A percentile compares a stretch with the other conserved stretches of the same genome.
These are phyloP conservation scores for Phytopythium helicoides DNA, from an alignment of 352 stramenopile species.

Conservation along the genomic window DNA sequence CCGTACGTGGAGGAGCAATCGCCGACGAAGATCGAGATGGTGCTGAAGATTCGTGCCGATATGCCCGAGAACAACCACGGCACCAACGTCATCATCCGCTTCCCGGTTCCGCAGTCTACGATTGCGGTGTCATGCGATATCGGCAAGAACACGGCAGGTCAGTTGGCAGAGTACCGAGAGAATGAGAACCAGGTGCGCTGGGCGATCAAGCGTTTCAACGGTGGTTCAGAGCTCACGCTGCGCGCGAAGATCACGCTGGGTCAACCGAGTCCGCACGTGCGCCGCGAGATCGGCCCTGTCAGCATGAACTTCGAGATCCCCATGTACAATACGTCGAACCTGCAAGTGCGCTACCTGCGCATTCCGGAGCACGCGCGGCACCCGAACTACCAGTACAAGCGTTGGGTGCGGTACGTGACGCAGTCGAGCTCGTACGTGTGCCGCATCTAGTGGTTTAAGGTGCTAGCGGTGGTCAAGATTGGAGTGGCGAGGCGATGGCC, in stretches of 20 bases:
- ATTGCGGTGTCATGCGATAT: slow-evolving; percentile 79
- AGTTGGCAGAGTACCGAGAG: slow-evolving; percentile 94
- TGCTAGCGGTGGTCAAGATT: no score
- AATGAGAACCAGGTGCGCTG: slow-evolving; percentile 94
- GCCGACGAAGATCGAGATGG: slow-evolving; percentile 93
- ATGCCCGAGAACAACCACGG: slow-evolving; percentile 95
- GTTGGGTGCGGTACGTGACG: slow-evolving; percentile 99
- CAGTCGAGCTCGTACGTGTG: slow-evolving; percentile 98
- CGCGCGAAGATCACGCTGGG: slow-evolving; percentile 90
- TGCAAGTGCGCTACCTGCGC: slow-evolving; percentile 97
- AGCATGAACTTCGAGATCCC: slow-evolving; percentile 99
- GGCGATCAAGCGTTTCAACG: slow-evolving; percentile 97
- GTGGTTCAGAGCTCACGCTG: slow-evolving; percentile 94
- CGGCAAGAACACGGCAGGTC: slow-evolving; percentile 66
- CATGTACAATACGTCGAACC: slow-evolving; percentile 99
- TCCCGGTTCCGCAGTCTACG: slow-evolving; percentile 91
- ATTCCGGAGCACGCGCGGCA: slow-evolving; percentile 95
- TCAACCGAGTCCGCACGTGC: slow-evolving; percentile 67
- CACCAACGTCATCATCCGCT: slow-evolving; percentile 94
- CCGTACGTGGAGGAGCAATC: slow-evolving; percentile 96
- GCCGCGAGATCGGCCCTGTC: slow-evolving; percentile 96
- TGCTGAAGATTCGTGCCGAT: slow-evolving; percentile 90
- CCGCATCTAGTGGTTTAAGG: slow-evolving; percentile 64
- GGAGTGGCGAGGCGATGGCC: background rate
- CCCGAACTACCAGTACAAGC: slow-evolving; percentile 97